These are phyloP conservation scores for Sparassis latifolia DNA, from an alignment of 1,284 basidiomycete species.

Conservation along the genomic window DNA sequence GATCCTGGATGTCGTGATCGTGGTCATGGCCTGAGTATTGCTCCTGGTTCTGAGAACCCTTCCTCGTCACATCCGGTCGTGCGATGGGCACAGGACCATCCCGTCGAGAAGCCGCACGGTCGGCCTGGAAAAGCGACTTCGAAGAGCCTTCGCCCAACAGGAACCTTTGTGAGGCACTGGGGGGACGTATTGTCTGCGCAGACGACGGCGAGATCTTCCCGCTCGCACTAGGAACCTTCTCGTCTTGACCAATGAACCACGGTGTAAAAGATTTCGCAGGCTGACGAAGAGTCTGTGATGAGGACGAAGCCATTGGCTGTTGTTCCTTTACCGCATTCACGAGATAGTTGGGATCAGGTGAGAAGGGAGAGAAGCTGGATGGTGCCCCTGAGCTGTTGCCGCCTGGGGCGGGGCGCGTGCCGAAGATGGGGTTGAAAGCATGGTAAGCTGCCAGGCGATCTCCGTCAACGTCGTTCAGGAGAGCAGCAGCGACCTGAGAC, in stretches of 20 bases:
- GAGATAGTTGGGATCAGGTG: slow-evolving; percentile 32
- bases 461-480: slow-evolving; percentile 18
- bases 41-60: slow-evolving; percentile 33
- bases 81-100: slow-evolving; percentile 37
- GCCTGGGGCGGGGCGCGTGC: slow-evolving; percentile 16
- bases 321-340: slow-evolving; percentile 18
- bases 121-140: slow-evolving; percentile 23
- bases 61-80: slow-evolving; percentile 19
- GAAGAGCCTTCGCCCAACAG: slow-evolving; percentile 31
- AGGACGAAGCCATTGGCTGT: slow-evolving; percentile 11
- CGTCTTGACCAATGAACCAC: slow-evolving; percentile 32
- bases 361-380: slow-evolving; percentile 34
- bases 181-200: slow-evolving; percentile 27
- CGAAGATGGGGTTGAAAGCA: slow-evolving; percentile 16
- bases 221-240: slow-evolving; percentile 20
- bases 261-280: slow-evolving; percentile 39
- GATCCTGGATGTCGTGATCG: slow-evolving; percentile 50
- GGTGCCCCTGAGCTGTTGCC: slow-evolving; percentile 9
- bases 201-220: slow-evolving; percentile 42
- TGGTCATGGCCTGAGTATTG: slow-evolving; percentile 27
- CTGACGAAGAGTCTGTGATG: slow-evolving; percentile 29
- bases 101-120: slow-evolving; percentile 35
- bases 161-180: slow-evolving; percentile 39
- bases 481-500: slow-evolving; percentile 15
- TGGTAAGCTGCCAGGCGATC: slow-evolving; percentile 17